These are phyloP conservation scores for Marchantia paleacea DNA, from an alignment of 225 moss, liverwort and hornwort species.

Conservation along the genomic window DNA sequence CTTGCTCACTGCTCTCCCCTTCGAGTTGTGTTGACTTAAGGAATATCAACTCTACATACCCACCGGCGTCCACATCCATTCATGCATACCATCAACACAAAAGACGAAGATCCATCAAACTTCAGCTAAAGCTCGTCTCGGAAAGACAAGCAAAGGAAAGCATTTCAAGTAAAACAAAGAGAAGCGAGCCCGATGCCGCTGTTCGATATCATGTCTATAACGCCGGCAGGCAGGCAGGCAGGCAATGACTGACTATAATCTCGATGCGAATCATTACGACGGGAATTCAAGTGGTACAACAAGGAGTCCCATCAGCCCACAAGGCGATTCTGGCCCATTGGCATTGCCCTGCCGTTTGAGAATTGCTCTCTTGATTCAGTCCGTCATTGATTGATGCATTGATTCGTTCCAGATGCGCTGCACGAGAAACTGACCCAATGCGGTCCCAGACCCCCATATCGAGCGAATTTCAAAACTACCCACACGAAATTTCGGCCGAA, in stretches of 20 bases:
- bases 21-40: background rate
- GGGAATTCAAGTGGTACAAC: background rate
- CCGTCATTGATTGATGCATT: too few relatives aligned
- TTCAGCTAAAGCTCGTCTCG: background rate
- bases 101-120: too few relatives aligned
- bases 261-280: background rate
- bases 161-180: background rate
- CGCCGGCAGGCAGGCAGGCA: background rate
- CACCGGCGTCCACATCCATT: too few relatives aligned
- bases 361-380: too few relatives aligned
- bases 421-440: too few relatives aligned
- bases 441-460: too few relatives aligned
- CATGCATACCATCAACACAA: too few relatives aligned
- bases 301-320: background rate
- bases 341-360: too few relatives aligned
- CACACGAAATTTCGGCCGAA: too few relatives aligned
- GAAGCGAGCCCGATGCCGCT: background rate
- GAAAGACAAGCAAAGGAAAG: background rate
- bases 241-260: background rate
- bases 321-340: too few relatives aligned
- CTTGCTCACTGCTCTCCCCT: background rate
- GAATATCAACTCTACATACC: background rate
- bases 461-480: too few relatives aligned
- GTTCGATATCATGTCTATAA: background rate
- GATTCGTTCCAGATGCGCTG: too few relatives aligned